phyloP scores from a whole-genome alignment of 163 green algal genomes.

The Scenedesmus sp. region DNA sequence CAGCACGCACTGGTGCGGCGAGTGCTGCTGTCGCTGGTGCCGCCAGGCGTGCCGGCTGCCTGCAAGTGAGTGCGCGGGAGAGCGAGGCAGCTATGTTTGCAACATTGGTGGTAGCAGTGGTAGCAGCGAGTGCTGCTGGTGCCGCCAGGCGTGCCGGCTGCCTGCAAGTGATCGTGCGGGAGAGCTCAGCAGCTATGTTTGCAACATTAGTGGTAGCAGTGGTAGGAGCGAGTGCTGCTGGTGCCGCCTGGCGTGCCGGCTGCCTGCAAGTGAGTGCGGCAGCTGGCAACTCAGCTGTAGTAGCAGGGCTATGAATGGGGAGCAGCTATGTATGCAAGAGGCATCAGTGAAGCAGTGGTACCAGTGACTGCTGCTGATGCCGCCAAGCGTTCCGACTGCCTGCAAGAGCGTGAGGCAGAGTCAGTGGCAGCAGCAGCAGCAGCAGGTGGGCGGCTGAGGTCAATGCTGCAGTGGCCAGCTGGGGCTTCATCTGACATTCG shows the following conservation, averaged over 20 bases:
- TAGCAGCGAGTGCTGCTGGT: background rate
- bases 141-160: background rate
- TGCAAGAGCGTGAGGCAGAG: no score
- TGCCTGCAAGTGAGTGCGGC: background rate
- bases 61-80: slow-evolving; percentile 58
- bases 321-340: background rate
- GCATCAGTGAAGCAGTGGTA: background rate
- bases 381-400: no score
- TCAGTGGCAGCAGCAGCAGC: background rate
- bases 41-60: slow-evolving; percentile 31
- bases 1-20: slow-evolving; percentile 62
- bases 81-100: background rate
- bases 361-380: background rate
- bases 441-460: background rate
- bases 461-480: no score
- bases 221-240: background rate
- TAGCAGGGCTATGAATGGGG: background rate
- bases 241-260: background rate
- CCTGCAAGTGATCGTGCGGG: background rate
- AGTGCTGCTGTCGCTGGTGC: slow-evolving; percentile 65
- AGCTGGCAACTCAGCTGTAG: background rate
- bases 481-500: no score
- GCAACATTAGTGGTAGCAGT: background rate
- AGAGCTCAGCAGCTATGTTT: background rate
- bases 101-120: background rate